Base-by-base conservation (phyloP, 2,329 filamentous ascomycete genomes). In the Diaporthe batatas region DNA sequence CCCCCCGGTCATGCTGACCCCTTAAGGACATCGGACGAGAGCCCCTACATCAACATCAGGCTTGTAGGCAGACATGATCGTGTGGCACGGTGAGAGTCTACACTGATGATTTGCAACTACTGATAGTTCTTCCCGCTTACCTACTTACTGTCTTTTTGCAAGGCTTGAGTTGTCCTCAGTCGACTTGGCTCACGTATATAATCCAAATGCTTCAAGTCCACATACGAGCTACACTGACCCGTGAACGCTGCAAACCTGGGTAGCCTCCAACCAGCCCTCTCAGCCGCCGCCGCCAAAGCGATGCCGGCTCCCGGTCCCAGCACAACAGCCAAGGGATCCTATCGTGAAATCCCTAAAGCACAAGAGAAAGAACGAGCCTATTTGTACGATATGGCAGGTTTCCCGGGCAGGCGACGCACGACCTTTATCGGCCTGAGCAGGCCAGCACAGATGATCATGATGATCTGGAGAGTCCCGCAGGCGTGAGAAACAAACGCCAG, bases 391-490 rank as follows among this genome's bases (percentile, higher is more conserved):
- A 21, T 7, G 16, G 25, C 12, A 32, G 36, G 7, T 18, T 11
- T 51, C 23, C 36, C 29, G 12, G 44, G 14, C n/a, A 36, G 44
- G 21, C 62, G 16, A 25, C 32, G 62, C 44, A 39, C 32, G 21
- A 44, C 4, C 29, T 51, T 39, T 6, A 25, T 23, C 44, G 29
- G 44, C 62, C 18, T 16, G 12, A 11, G 18, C 5, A 39, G 36
- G 36, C 14, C 29, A 10, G 32, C 29, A 51, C 14, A 47, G 44
- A 21, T n/a, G 8, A 65, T 51, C 44, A 18, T 25, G 42, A 36
- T 51, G 29, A 36, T 47, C 21, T 65, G 59, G 59, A 44, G 59
- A 65, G 36, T 34, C 32, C 62, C 44, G 44, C 44, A 36, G 62
- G 18, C 29, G 44, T 47, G 21, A 25, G 44, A 51, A 65, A 65